Percentiles rank a stretch among this genome's conserved stretches.
These are phyloP conservation scores for Tardiomyces digboiensis DNA, from an alignment of 1,139 yeast genomes.

Conservation along the genomic window DNA sequence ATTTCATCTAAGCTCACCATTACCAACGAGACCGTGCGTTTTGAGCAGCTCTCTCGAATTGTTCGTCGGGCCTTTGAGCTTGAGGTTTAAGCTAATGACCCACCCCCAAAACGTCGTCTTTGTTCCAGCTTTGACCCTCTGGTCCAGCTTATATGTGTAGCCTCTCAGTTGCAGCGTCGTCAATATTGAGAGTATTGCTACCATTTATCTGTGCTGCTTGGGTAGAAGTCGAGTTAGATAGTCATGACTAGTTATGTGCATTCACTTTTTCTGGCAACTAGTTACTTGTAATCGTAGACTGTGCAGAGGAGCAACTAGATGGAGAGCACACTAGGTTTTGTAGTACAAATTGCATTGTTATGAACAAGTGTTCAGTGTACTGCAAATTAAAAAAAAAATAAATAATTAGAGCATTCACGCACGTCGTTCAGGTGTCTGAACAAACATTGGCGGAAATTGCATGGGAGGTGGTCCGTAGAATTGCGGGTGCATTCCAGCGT, in stretches of 20 bases:
- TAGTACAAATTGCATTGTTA: no score
- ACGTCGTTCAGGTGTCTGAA: not conserved
- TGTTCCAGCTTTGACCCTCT: not conserved
- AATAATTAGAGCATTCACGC: not conserved
- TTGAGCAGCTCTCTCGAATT: constrained; percentile 26
- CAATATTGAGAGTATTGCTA: not conserved
- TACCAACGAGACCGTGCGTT: constrained; percentile 23
- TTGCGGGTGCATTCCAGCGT: constrained; percentile 1
- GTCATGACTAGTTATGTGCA: no score
- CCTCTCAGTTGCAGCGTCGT: not conserved
- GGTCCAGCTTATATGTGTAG: not conserved
- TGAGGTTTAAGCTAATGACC: constrained; percentile 4
- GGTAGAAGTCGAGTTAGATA: no score
- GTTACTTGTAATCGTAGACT: no score
- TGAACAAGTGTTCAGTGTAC: not conserved
- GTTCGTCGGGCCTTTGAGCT: constrained; percentile 26
- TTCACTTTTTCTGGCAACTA: no score
- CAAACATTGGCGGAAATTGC: not conserved
- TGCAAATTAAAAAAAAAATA: not conserved
- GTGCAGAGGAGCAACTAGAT: no score
- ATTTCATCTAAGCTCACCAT: constrained; percentile 20
- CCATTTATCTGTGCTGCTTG: not conserved
- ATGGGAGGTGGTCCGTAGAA: not conserved
- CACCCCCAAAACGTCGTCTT: not conserved
- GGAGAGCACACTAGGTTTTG: no score